Evolutionary conservation across 108 stramenopile species (phyloP).

Genomic region (Nitzschia sp.): DNA sequence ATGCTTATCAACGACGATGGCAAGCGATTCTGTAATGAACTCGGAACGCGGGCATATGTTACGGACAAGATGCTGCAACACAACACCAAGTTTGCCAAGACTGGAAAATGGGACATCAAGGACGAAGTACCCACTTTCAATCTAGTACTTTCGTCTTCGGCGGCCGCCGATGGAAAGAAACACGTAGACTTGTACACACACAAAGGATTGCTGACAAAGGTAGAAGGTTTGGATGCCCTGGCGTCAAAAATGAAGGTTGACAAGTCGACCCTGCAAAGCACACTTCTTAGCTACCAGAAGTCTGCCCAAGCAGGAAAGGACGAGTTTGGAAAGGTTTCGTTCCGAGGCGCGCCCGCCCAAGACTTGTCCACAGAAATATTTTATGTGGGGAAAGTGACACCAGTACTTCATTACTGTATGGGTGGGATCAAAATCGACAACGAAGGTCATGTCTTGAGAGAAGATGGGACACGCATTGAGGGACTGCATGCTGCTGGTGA

Average conservation of each 20-base stretch:
- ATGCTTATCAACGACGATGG: slow-evolving; percentile 62
- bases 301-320: slow-evolving; percentile 60
- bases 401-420: slow-evolving; percentile 93
- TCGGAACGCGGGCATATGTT: slow-evolving; percentile 60
- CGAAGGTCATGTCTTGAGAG: slow-evolving; percentile 64
- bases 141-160: slow-evolving; percentile 73
- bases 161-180: slow-evolving; percentile 79
- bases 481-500: slow-evolving; percentile 84
- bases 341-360: slow-evolving; percentile 58
- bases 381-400: slow-evolving; percentile 79
- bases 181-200: slow-evolving; percentile 86
- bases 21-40: slow-evolving; percentile 79
- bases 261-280: slow-evolving; percentile 37
- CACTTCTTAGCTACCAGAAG: slow-evolving; percentile 62
- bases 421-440: slow-evolving; percentile 86
- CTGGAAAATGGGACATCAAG: slow-evolving; percentile 61
- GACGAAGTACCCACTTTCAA: slow-evolving; percentile 75
- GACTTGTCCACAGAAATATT: slow-evolving; percentile 64
- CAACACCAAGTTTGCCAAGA: slow-evolving; percentile 40
- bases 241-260: slow-evolving; percentile 70
- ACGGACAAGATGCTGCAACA: slow-evolving; percentile 52
- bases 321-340: slow-evolving; percentile 68
- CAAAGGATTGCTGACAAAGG: slow-evolving; percentile 75
- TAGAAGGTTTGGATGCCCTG: slow-evolving; percentile 72
- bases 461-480: slow-evolving; percentile 41